Conservation (phyloP, 805 yeast genomes). For the Lipomyces mesembrius region DNA sequence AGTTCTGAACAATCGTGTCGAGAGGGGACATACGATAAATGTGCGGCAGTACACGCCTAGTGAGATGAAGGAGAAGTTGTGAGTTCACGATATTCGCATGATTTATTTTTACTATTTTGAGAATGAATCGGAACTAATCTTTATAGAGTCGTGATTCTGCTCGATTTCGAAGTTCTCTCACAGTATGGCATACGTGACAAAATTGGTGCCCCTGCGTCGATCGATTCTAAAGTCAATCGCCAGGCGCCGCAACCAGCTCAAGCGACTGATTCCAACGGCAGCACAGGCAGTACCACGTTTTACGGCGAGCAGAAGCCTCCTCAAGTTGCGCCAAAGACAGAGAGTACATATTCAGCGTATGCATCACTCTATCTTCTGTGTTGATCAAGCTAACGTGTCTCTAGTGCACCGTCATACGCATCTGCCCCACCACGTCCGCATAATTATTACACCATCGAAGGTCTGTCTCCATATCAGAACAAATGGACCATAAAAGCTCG, state of each 20-base stretch:
- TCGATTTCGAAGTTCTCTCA: slow-evolving; percentile 22
- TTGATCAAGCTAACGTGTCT: background rate
- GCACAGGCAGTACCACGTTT: slow-evolving; percentile 18
- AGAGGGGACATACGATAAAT: slow-evolving; percentile 29
- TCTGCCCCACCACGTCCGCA: slow-evolving; percentile 35
- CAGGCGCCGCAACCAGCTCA: background rate
- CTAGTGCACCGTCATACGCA: background rate
- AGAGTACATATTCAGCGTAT: slow-evolving; percentile 3
- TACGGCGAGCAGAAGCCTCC: slow-evolving; percentile 25
- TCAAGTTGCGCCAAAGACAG: background rate
- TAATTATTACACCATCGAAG: slow-evolving; percentile 71
- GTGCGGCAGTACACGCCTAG: slow-evolving; percentile 26
- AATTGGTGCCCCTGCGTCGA: slow-evolving; percentile 30
- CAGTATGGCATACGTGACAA: slow-evolving; percentile 32
- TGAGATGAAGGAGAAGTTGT: slow-evolving; percentile 26
- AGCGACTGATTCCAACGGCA: background rate
- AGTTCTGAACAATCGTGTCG: slow-evolving; percentile 14
- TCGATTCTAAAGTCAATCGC: background rate
- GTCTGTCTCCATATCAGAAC: slow-evolving; percentile 86
- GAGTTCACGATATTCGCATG: background rate
- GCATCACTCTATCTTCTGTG: slow-evolving; percentile 3
- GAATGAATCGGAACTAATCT: background rate
- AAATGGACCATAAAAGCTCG: slow-evolving; percentile 93
- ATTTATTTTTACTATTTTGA: background rate
- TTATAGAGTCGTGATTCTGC: slow-evolving; percentile 25